phyloP scores from a whole-genome alignment of 2,329 filamentous ascomycete genomes.

The Ophiostoma triangulosporum region DNA sequence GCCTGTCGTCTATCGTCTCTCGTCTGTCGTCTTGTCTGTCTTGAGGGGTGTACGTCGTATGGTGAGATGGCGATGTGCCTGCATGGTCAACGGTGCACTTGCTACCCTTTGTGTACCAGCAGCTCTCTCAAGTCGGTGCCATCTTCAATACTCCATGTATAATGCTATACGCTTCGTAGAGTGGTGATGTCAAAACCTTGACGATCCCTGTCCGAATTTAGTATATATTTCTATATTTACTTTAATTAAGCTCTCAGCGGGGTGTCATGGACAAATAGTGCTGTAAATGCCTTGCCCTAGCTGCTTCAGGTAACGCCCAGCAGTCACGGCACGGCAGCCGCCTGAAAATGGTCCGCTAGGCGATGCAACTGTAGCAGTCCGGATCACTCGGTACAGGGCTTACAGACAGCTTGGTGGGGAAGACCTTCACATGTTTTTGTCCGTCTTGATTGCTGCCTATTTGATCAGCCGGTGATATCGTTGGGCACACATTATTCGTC shows the following conservation, averaged over 20 bases:
- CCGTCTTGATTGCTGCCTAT: background rate
- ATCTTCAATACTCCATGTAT: background rate
- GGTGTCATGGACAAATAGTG: background rate
- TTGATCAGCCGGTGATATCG: background rate
- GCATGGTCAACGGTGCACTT: background rate
- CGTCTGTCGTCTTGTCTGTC: background rate
- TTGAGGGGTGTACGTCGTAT: background rate
- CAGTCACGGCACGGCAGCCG: background rate
- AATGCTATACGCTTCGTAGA: background rate
- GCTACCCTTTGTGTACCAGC: background rate
- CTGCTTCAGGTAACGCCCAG: background rate
- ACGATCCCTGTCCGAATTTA: background rate
- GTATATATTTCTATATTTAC: background rate
- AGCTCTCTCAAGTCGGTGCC: background rate
- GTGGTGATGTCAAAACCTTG: background rate
- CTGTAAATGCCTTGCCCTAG: background rate
- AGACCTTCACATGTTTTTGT: too few relatives aligned
- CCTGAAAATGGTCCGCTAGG: background rate
- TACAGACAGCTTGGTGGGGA: background rate
- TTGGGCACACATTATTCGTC: background rate
- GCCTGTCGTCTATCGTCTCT: background rate
- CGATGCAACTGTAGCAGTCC: background rate
- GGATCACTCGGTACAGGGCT: slow-evolving; percentile 7
- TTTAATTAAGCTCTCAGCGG: background rate
- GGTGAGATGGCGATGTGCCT: background rate